Conservation (phyloP, 2,329 filamentous ascomycete genomes). For the Lachnellula arida region DNA sequence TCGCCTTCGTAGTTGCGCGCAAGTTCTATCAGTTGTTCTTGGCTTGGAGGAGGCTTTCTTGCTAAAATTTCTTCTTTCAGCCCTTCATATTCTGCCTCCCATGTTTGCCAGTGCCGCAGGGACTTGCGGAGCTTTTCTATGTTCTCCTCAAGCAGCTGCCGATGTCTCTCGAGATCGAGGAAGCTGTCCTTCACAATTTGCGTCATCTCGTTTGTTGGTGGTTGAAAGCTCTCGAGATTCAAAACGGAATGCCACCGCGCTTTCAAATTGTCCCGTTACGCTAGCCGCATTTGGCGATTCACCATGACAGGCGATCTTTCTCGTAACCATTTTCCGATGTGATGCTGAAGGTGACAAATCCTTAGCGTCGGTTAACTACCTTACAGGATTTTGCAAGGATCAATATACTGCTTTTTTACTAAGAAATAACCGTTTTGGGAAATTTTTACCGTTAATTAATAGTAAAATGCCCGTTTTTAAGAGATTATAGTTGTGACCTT, state of each 20-base stretch:
- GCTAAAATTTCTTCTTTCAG: slow-evolving; percentile 74
- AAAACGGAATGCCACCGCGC: neutral
- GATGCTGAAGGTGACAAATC: too few relatives aligned
- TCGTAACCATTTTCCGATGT: too few relatives aligned
- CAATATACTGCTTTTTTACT: too few relatives aligned
- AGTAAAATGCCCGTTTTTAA: too few relatives aligned
- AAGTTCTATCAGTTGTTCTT: slow-evolving; percentile 48
- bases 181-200: slow-evolving; percentile 38
- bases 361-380: too few relatives aligned
- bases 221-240: neutral
- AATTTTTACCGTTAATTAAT: too few relatives aligned
- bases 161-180: slow-evolving; percentile 68
- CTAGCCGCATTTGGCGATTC: neutral
- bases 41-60: slow-evolving; percentile 39
- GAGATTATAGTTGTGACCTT: too few relatives aligned
- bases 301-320: too few relatives aligned
- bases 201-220: slow-evolving; percentile 19
- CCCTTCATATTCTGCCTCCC: slow-evolving; percentile 87
- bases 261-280: neutral
- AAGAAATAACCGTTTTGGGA: too few relatives aligned
- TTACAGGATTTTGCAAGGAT: too few relatives aligned
- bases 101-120: slow-evolving; percentile 82
- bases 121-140: slow-evolving; percentile 69
- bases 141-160: slow-evolving; percentile 69
- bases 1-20: slow-evolving; percentile 48